Base-by-base conservation (phyloP, 1,284 basidiomycete species). In the Amylostereum areolatum region DNA sequence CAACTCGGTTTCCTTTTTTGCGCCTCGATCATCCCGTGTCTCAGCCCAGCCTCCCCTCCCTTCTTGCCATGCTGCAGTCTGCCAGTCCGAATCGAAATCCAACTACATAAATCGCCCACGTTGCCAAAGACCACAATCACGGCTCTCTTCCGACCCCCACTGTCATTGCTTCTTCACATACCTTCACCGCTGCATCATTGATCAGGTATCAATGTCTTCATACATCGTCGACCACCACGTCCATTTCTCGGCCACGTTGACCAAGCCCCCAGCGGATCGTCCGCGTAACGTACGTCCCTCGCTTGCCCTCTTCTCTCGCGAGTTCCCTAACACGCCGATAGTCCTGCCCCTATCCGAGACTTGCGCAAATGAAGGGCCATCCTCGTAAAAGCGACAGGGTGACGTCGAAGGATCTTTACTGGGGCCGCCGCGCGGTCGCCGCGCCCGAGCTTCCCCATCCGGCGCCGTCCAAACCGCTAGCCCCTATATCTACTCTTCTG, bases 351-450 rank as follows among this genome's bases (percentile, higher is more conserved):
- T 73, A 72, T 52, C 72, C 72, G 28, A 66, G 57, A 48, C 65
- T 73, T 44, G 71, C 71, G 11, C 71, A 73, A 51, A 57, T 57
- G 32, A 72, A 66, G 52, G 64, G 64, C 47, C n/a, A n/a, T n/a
- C n/a, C n/a, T n/a, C n/a, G n/a, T n/a, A 51, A 34, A 32, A 58
- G 62, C 12, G 60, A 66, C 54, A 59, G 67, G 46, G 56, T 52
- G 48, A 49, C 50, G 25, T 68, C 59, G 25, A 58, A 62, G 28
- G 72, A 71, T 53, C 57, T 71, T 27, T 66, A 57, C 50, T 74
- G 72, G 72, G 59, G 53, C 41, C 60, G 58, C 24, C 53, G 55
- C 40, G 40, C 39, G 44, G 55, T 59, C 39, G 50, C 55, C 34
- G 31, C 56, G 57, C 40, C 60, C 53, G 25, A 55, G 58, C 31